Percentiles rank a stretch among this genome's conserved stretches.
Conservation (phyloP, 2,329 filamentous ascomycete genomes). For the Cladosporium oxysporum region DNA sequence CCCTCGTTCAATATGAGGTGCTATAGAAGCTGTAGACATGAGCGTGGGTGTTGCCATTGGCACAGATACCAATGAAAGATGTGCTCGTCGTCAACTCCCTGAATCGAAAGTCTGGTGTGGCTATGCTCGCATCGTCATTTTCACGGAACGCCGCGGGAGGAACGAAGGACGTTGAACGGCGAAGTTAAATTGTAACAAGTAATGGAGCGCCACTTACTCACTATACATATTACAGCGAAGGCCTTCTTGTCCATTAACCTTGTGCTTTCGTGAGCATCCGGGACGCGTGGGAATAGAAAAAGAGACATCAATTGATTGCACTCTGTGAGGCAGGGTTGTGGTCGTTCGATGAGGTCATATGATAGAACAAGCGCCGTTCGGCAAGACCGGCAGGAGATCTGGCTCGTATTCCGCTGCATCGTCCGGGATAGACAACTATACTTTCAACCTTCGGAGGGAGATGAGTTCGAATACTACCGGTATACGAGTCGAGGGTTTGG, state of each 20-base stretch:
- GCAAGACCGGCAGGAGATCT: background rate
- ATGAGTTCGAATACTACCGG: background rate
- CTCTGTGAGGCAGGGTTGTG: background rate
- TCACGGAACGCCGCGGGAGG: background rate
- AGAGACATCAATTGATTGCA: background rate
- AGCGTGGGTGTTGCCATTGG: background rate
- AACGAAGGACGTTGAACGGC: background rate
- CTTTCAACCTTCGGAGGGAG: background rate
- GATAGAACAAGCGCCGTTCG: background rate
- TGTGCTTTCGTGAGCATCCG: background rate
- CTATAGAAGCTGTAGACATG: background rate
- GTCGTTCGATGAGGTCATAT: background rate
- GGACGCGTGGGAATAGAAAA: background rate
- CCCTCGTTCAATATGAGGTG: background rate
- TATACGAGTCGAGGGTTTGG: background rate
- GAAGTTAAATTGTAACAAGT: background rate
- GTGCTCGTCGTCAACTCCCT: background rate
- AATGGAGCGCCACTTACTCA: background rate
- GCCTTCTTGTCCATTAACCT: background rate
- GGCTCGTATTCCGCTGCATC: background rate
- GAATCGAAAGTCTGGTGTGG: background rate
- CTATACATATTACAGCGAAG: background rate
- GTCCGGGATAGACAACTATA: background rate
- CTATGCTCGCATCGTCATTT: slow-evolving; percentile 6
- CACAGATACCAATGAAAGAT: background rate